Conservation (phyloP, 768 basidiomycete species). For the Vararia minispora region DNA sequence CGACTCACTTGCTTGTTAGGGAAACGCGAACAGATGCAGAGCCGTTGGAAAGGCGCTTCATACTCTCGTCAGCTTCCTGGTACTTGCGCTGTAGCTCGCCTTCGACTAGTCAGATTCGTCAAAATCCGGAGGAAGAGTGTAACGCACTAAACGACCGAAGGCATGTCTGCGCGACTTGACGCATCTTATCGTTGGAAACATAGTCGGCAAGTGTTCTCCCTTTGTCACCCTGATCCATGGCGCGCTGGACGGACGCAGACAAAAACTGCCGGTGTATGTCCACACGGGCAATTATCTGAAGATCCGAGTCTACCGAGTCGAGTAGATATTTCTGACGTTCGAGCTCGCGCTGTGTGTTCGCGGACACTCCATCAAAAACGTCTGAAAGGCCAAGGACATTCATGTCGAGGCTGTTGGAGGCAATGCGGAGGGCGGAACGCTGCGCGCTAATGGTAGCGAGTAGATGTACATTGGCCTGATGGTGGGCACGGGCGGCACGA, state of each 20-base stretch:
- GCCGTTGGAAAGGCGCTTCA: constrained; percentile 13
- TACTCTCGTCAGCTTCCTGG: constrained; percentile 24
- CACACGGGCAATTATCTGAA: constrained; percentile 58
- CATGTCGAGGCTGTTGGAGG: constrained; percentile 60
- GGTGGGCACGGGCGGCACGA: constrained; percentile 50
- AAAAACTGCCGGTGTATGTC: constrained; percentile 68
- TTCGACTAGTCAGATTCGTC: constrained; percentile 3
- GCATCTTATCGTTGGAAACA: constrained; percentile 71
- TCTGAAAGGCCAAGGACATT: constrained; percentile 63
- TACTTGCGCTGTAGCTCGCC: constrained; percentile 41
- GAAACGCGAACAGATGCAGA: too few species aligned
- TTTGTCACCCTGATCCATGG: constrained; percentile 60
- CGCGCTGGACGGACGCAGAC: constrained; percentile 50
- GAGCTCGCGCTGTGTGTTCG: constrained; percentile 49
- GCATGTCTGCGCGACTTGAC: constrained; percentile 66
- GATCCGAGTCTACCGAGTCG: constrained; percentile 53
- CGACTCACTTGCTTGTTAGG: constrained; percentile 12
- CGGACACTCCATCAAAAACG: constrained; percentile 53
- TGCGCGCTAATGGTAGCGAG: constrained; percentile 49
- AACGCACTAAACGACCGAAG: too few species aligned
- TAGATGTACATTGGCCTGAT: constrained; percentile 45
- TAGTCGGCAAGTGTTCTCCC: constrained; percentile 70
- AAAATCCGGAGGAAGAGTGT: too few species aligned
- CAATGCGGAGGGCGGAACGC: constrained; percentile 60
- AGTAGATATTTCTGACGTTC: constrained; percentile 56